Evolutionary conservation across 495 filamentous ascomycete genomes (phyloP), one percentile per base, ranked within the genome.

Genomic region (Penicillium fimorum): DNA sequence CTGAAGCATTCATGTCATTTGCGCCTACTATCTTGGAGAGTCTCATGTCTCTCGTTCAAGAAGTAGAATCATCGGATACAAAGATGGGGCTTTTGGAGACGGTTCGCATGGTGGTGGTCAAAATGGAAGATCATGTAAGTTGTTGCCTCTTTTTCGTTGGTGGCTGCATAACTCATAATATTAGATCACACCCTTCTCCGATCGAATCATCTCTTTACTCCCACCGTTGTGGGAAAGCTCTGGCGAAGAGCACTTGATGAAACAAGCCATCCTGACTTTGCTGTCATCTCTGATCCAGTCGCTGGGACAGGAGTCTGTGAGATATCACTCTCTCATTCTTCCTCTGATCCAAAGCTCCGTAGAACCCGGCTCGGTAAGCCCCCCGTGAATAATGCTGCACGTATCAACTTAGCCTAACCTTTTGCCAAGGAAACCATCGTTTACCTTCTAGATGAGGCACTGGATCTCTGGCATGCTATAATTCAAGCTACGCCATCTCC

Each of bases 391-490:
- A 8, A 41, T n/a, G 38, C 55, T 27, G 11, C 18, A 1, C 35
- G 22, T 12, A 6, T 7, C 33, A 13, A 0, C 27, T 15, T 24
- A 20, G n/a, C 29, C 44, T 51, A 48, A 40, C 48, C 12, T 12
- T 32, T 3, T n/a, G 10, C 25, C 45, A 32, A 84, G 81, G 82
- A 92, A 30, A 84, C 87, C 29, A 84, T 89, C 58, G 68, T 95
- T 7, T 94, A 96, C 64, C 85, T 97, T 8, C 80, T 96, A 11
- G 94, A 97, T 55, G 94, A 98, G 63, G 89, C 91, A 0, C 76
- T 98, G 12, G 91, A 96, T 30, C 82, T 98, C 22, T 96, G 91
- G 91, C 77, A 81, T 17, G 78, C 86, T 2, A 81, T 96, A n/a
- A 67, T 96, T 24, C 72, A 76, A 47, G 86, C 94, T 59, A 90